phyloP scores from a whole-genome alignment of 1,284 basidiomycete species.

The Boletus sp. region DNA sequence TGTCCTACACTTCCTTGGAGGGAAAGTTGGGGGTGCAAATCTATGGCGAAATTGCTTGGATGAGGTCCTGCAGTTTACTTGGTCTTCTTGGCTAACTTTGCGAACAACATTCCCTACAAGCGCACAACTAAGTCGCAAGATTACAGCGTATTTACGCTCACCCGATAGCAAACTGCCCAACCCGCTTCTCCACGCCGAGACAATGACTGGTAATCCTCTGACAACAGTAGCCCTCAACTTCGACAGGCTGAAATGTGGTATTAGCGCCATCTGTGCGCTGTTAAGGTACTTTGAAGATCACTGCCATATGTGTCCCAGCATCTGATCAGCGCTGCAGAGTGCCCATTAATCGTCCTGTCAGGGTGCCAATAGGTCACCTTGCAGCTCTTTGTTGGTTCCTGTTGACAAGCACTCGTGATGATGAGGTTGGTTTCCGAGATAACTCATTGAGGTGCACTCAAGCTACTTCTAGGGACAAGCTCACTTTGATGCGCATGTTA shows the following conservation, averaged over 20 bases:
- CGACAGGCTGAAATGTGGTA: slow-evolving; percentile 54
- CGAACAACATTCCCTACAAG: slow-evolving; percentile 51
- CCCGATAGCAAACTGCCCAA: slow-evolving; percentile 12
- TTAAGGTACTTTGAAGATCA: slow-evolving; percentile 39
- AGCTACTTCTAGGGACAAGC: slow-evolving; percentile 39
- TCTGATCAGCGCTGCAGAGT: slow-evolving; percentile 39
- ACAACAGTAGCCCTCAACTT: slow-evolving; percentile 50
- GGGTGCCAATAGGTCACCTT: slow-evolving; percentile 65
- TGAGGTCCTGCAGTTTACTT: slow-evolving; percentile 59
- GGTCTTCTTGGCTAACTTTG: slow-evolving; percentile 53
- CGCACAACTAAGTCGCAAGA: slow-evolving; percentile 15
- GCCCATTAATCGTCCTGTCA: slow-evolving; percentile 61
- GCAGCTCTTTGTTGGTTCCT: slow-evolving; percentile 50
- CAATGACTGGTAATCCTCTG: slow-evolving; percentile 35
- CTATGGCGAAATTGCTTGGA: slow-evolving; percentile 72
- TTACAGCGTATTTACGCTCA: slow-evolving; percentile 4
- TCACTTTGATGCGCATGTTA: slow-evolving; percentile 46
- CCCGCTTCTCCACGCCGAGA: slow-evolving; percentile 11
- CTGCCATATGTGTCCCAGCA: neutral
- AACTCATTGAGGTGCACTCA: slow-evolving; percentile 8
- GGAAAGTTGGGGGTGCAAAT: slow-evolving; percentile 67
- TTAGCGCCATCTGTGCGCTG: slow-evolving; percentile 51
- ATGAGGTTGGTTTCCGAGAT: slow-evolving; percentile 37
- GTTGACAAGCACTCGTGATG: slow-evolving; percentile 55
- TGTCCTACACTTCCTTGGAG: slow-evolving; percentile 63